Conservation (phyloP, 1,284 basidiomycete species). For the Tilletia indica region DNA sequence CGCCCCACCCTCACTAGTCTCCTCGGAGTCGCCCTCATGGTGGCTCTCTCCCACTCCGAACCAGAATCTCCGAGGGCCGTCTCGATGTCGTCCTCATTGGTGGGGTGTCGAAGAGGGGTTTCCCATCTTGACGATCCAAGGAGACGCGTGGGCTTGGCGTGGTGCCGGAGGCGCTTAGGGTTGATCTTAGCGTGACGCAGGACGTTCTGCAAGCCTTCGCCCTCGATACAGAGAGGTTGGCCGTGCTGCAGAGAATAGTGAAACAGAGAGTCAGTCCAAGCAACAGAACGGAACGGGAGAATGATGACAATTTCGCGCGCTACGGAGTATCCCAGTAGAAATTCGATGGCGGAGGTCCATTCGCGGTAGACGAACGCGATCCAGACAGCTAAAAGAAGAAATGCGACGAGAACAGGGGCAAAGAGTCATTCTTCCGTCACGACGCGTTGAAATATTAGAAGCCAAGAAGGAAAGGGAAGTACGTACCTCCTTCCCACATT, state of each 20-base stretch:
- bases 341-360: slow-evolving; percentile 29
- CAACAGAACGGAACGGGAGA: no score
- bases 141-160: no score
- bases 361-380: slow-evolving; percentile 25
- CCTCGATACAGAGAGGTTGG: slow-evolving; percentile 23
- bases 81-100: no score
- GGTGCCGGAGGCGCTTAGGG: no score
- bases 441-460: not conserved
- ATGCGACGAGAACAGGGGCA: not conserved
- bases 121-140: no score
- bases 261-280: slow-evolving; percentile 3
- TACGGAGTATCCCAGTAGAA: slow-evolving; percentile 35
- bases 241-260: slow-evolving; percentile 17
- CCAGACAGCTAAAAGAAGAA: slow-evolving; percentile 19
- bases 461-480: not conserved
- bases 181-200: slow-evolving; percentile 22
- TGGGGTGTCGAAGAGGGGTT: no score
- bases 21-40: no score
- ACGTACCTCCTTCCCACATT: slow-evolving; percentile 29
- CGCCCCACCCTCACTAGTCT: no score
- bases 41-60: no score
- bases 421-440: not conserved
- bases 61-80: no score
- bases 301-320: slow-evolving; percentile 26
- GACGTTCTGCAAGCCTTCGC: slow-evolving; percentile 18